Evolutionary conservation across 345 rosid species (phyloP), one percentile per base, ranked within the genome.

Genomic region (Citrus inodora): DNA sequence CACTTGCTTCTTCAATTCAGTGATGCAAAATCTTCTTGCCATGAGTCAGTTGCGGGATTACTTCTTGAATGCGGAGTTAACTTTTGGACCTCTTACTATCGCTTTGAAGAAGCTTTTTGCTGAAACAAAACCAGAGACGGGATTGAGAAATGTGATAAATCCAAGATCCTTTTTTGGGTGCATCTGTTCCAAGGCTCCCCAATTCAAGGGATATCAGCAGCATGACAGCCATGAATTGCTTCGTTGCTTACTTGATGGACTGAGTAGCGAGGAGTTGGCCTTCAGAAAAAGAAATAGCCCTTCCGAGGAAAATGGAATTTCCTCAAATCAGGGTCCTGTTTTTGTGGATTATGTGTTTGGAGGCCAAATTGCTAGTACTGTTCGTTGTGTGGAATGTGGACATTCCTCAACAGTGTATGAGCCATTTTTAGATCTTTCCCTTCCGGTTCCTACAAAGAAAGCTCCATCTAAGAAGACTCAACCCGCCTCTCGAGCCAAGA

Each of bases 151-250:
- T 87, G 92, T 81, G 74, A 87, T 94, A 30, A 94, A 93, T 78
- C 99, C 99, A 4, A 88, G 78, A 84, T 79, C 85, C 19, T 83
- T 92, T 82, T 97, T 94, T 79, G 95, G 91, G 42, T 72, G 71
- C 59, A 42, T 97, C 21, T 89, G 93, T 85, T 71, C 91, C 65
- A 97, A 92, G 80, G 93, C 98, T 73, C 97, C 99, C 9, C 98
- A 94, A 68, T 97, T 97, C 83, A 87, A 83, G 79, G 99, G 98
- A 78, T 93, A 87, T 84, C 96, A 93, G 81, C 99, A 93, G 87
- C 98, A 97, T 74, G 99, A 97, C 71, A 91, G 98, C 78, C 99
- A 97, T 80, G 98, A 97, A 87, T 83, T 97, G 86, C 93, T 97
- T 74, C 87, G 87, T 8, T 94, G 89, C 88, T 86, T 97, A 77